Percentiles rank a stretch among this genome's conserved stretches.
Conservation (phyloP, 352 stramenopile species). For the Globisporangium abappressorium region DNA sequence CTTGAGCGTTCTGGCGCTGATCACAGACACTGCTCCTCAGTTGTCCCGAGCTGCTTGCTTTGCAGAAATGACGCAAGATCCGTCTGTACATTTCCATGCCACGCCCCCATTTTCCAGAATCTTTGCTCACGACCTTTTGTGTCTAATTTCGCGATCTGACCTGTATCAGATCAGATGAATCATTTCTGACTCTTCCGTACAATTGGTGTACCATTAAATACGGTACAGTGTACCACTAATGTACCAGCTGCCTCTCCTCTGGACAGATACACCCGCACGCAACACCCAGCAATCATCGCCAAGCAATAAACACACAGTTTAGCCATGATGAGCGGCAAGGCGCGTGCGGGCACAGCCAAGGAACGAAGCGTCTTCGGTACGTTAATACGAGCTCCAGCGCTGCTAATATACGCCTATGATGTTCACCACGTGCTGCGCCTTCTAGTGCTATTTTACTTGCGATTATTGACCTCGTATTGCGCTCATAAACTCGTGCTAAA, state of each 20-base stretch:
- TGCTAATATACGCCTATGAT: not conserved
- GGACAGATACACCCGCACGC: not conserved
- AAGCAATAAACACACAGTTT: not conserved
- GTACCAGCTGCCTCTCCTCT: not conserved
- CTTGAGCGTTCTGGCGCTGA: not conserved
- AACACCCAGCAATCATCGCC: not conserved
- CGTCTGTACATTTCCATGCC: not conserved
- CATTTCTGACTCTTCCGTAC: not conserved
- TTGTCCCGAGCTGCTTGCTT: not conserved
- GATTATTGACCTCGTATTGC: conserved; percentile 12
- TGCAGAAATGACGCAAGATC: not conserved
- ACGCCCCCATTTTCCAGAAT: not conserved
- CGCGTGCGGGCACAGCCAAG: conserved; percentile 65
- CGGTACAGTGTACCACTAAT: not conserved
- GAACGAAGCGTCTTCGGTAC: conserved; percentile 86
- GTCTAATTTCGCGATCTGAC: not conserved
- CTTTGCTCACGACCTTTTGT: conserved; percentile 9
- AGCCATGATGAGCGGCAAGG: conserved; percentile 36
- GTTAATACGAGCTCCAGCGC: conserved; percentile 12
- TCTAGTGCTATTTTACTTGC: conserved; percentile 4
- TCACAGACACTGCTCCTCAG: too few species aligned
- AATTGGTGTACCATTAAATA: not conserved
- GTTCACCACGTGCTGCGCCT: not conserved
- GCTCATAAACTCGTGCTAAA: not conserved
- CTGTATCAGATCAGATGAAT: not conserved